A percentile compares a stretch with the other conserved stretches of the same genome.
Conservation (phyloP, 1,284 basidiomycete genomes). For the Mycena citricolor region DNA sequence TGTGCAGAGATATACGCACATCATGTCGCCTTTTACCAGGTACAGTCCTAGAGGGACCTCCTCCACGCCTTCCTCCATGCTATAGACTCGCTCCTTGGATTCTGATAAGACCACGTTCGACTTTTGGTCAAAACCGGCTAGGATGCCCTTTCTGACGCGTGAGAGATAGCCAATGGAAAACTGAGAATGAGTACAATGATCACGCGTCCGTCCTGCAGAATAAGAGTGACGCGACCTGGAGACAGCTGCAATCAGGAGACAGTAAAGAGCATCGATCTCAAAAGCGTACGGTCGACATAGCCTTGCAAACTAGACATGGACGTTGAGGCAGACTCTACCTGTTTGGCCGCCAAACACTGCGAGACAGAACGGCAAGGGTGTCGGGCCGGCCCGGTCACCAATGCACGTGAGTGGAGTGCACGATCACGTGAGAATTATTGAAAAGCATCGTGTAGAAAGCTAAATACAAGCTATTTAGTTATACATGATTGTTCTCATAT, state of each 20-base stretch:
- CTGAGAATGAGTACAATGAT: constrained; percentile 64
- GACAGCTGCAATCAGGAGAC: constrained; percentile 9
- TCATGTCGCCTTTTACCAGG: constrained; percentile 96
- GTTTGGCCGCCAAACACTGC: too few species aligned
- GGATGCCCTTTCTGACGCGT: constrained; percentile 62
- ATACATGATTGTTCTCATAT: too few species aligned
- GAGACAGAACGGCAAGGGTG: too few species aligned
- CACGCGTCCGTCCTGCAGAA: constrained; percentile 88
- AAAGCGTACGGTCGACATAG: constrained; percentile 75
- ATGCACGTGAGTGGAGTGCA: too few species aligned
- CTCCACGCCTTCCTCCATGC: constrained; percentile 88
- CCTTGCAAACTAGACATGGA: constrained; percentile 79
- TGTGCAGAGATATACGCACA: constrained; percentile 55
- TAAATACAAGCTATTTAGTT: too few species aligned
- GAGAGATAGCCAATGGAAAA: constrained; percentile 5
- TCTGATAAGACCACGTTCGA: constrained; percentile 92
- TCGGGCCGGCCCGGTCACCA: too few species aligned
- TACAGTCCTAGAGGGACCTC: constrained; percentile 96
- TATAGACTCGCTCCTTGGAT: constrained; percentile 88
- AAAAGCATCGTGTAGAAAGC: too few species aligned
- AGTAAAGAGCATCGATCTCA: not conserved
- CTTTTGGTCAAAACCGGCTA: constrained; percentile 90
- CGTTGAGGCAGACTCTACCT: too few species aligned
- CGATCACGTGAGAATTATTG: too few species aligned
- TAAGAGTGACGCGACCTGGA: constrained; percentile 77